Conservation (phyloP, 2,329 filamentous ascomycete species). For the Hyphodiscus sp. region DNA sequence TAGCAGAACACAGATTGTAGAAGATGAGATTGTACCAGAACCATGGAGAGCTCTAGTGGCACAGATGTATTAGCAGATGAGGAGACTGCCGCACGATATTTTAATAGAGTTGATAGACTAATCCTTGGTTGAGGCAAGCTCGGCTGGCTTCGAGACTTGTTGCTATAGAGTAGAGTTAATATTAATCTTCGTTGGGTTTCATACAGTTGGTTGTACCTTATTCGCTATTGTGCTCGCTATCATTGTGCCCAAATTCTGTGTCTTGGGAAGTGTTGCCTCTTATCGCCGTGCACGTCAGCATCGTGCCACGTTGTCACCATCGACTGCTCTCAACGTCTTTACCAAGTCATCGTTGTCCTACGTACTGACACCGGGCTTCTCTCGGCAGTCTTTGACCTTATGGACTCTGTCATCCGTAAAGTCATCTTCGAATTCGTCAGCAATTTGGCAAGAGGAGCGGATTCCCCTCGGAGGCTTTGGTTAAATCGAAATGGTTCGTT, state of each 20-base stretch:
- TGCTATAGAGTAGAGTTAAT: constrained; percentile 15
- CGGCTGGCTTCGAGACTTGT: constrained; percentile 7
- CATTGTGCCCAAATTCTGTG: constrained; percentile 2
- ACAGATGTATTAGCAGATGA: constrained; percentile 15
- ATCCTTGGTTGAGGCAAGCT: constrained; percentile 11
- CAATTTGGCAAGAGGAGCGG: too few species aligned
- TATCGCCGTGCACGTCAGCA: constrained; percentile 9
- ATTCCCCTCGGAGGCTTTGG: too few species aligned
- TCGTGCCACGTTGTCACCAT: too few species aligned
- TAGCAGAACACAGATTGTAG: constrained; percentile 13
- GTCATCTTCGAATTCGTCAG: too few species aligned
- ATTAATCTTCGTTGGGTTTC: constrained; percentile 14
- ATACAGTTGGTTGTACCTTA: constrained; percentile 8
- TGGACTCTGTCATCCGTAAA: too few species aligned
- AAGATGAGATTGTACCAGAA: constrained; percentile 17
- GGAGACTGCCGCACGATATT: constrained; percentile 9
- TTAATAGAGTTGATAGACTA: constrained; percentile 13
- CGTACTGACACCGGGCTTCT: too few species aligned
- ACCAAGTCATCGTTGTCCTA: too few species aligned
- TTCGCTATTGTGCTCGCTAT: constrained; percentile 8
- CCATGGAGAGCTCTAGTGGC: constrained; percentile 17
- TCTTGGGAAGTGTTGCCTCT: constrained; percentile 12
- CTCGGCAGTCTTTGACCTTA: too few species aligned
- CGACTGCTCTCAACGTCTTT: too few species aligned
- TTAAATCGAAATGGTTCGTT: too few species aligned